A percentile compares a stretch with the other conserved stretches of the same genome.
Conservation (phyloP, 2,329 filamentous ascomycete species). For the Bipolaris bicolor region DNA sequence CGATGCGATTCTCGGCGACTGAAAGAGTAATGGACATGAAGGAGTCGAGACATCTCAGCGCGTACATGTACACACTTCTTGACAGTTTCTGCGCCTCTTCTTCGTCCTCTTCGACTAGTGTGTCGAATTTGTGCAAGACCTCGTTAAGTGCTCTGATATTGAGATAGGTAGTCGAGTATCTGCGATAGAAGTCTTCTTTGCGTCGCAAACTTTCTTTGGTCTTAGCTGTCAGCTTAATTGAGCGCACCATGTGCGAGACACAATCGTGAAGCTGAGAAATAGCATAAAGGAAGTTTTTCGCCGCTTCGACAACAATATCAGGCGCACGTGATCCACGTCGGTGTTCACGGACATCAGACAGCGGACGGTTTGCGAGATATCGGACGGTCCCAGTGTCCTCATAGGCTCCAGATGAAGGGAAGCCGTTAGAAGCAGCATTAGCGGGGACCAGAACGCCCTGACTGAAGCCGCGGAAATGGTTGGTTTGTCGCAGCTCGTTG, state of each 20-base stretch:
- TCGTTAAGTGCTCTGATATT: conserved; percentile 64
- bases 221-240: conserved; percentile 46
- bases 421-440: conserved; percentile 31
- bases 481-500: conserved; percentile 59
- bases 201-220: conserved; percentile 52
- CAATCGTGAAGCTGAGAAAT: conserved; percentile 57
- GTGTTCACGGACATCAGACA: conserved; percentile 64
- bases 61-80: conserved; percentile 42
- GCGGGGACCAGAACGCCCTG: conserved; percentile 58
- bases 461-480: conserved; percentile 63
- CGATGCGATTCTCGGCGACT: conserved; percentile 47
- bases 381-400: conserved; percentile 45
- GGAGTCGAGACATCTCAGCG: conserved; percentile 44
- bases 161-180: conserved; percentile 62
- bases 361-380: conserved; percentile 53
- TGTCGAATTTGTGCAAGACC: conserved; percentile 58
- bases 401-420: conserved; percentile 42
- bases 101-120: conserved; percentile 57
- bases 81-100: conserved; percentile 52
- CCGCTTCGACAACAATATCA: conserved; percentile 61
- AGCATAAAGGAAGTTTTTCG: conserved; percentile 62
- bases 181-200: conserved; percentile 57
- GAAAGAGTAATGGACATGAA: conserved; percentile 47
- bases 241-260: conserved; percentile 45
- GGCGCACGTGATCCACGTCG: conserved; percentile 55